These are phyloP conservation scores for Candida incommunis DNA, from an alignment of 805 yeast species.

Conservation along the genomic window DNA sequence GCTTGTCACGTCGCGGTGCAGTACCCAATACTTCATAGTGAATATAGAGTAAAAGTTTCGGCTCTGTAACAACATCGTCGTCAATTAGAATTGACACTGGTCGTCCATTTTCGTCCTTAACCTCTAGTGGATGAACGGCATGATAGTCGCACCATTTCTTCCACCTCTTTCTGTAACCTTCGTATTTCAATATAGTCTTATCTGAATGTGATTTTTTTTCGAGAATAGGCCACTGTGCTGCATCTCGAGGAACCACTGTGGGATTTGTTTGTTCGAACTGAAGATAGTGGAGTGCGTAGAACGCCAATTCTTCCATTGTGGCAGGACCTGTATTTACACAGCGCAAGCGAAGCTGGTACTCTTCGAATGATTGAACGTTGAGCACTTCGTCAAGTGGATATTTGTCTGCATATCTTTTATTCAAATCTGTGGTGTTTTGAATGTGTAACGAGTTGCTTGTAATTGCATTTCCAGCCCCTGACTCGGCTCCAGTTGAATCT, in stretches of 20 bases:
- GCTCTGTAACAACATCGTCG: neutral
- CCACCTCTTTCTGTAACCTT: neutral
- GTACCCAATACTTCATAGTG: neutral
- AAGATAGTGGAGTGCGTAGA: neutral
- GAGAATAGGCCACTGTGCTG: neutral
- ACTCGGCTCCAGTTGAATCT: too few relatives aligned
- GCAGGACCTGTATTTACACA: neutral
- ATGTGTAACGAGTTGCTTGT: neutral
- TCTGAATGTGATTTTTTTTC: neutral
- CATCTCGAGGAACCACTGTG: neutral
- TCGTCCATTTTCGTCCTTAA: neutral
- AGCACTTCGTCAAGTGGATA: neutral
- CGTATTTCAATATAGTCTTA: neutral
- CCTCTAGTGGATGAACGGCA: neutral
- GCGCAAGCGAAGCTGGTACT: neutral
- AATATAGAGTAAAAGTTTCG: neutral
- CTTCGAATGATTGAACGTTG: neutral
- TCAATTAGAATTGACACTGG: neutral
- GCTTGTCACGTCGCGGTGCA: neutral
- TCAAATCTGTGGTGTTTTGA: neutral
- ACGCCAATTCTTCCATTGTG: neutral
- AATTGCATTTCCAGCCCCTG: neutral
- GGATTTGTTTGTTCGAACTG: neutral
- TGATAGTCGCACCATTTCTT: neutral
- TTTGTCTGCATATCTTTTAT: neutral